Evolutionary conservation across 352 stramenopile species (phyloP), one percentile per base, ranked within the genome.

Genomic region (Phytophthora niederhauseri): DNA sequence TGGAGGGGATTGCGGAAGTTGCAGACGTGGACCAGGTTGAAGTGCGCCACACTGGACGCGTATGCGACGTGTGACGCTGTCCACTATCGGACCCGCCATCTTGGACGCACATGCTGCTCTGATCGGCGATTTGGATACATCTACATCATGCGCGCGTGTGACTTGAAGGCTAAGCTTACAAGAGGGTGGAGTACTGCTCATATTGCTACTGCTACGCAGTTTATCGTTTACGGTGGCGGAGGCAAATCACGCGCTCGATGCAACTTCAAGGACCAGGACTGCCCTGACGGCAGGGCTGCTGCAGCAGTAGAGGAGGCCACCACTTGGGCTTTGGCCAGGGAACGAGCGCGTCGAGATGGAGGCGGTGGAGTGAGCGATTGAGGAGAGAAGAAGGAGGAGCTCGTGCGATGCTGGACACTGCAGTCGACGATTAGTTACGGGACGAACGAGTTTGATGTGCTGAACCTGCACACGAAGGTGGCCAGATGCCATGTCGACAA

Each of bases 31-130:
- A 9, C 41, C 17, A 48, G 15, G 41, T 48, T 48, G 41, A 48
- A 48, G 41, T 48, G 41, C 41, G 41, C 41, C 41, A 48, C 41
- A 48, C 41, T 48, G 41, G 15, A 19, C 17, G 41, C 41, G 17
- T 48, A 19, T 48, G 41, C 41, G 41, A 48, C 41, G 41, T 48
- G 41, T 48, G 41, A 48, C 41, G 41, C 7, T 43, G 34, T 43
- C 34, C 34, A 43, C 34, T n/a, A 43, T 43, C 34, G 34, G 34
- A 43, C 34, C n/a, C 34, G 34, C 34, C 34, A 43, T 12, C 34
- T 43, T n/a, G 34, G 34, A 7, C 30, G 30, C 34, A 6, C n/a
- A 14, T 41, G 34, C 34, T 41, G 34, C 12, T 43, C 34, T 43
- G 34, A 11, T 17, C 12, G 34, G 34, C 14, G 34, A n/a, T 6